Base-by-base conservation (phyloP, 129 eudicot genomes). In the Dittrichia graveolens region DNA sequence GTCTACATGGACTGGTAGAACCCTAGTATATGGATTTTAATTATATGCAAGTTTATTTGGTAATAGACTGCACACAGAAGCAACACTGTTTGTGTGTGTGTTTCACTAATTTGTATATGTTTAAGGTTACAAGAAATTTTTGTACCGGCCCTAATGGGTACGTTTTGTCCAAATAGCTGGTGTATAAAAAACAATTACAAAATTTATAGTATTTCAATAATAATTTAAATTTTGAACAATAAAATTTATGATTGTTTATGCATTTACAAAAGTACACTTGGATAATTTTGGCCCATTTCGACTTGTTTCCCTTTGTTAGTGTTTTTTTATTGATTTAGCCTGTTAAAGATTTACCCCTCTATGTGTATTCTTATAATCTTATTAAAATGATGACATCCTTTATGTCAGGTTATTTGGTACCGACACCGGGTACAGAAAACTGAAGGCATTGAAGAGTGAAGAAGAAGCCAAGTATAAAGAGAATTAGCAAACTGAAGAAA, bases 1-100 rank as follows among this genome's bases (percentile, higher is more conserved):
- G 90, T 90, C 76, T 88, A 94, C 92, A 94, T 94, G 98, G 98
- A 94, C 87, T 82, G 98, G 98, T 94, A 83, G 85, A 87, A 48
- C 45, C 58, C 8, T n/a, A 39, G 48, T 15, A 73, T 35, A 35
- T n/a, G 10, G 40, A 64, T 4, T 8, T 14, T 37, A 4, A 13
- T 6, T 69, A 44, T 38, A 15, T 54, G 18, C 7, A 7, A 38
- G 39, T 24, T 13, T 56, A 38, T 56, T 56, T 6, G 62, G 40
- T 9, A 8, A n/a, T n/a, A 56, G 40, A 38, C 4, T 56, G 10
- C 62, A 18, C 40, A 56, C 40, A 7, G 10, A 37, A 9, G 9
- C 62, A 8, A 56, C 38, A 1, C 7, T 56, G 40, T 19, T 24
- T 56, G 3, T 56, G 14, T 56, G 14, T 56, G 40, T 55, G 61